phyloP scores from a whole-genome alignment of 176 grass and related monocot species.

The bread wheat (Triticum aestivum) region IWGSC_CS_RefSeq_v2.1 NC_057806.1:168255145-168255644 shows the following conservation, averaged over 20 bases:
- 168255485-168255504: not conserved
- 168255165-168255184: not conserved
- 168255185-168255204: not conserved
- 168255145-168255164: not conserved
- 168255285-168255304: not conserved
- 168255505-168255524: not conserved
- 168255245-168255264: not conserved
- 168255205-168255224: not conserved
- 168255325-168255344: not conserved
- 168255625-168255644: constrained; percentile 61
- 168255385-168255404: not conserved
- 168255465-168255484: not conserved
- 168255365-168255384: not conserved
- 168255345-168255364: not conserved
- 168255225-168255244: not conserved
- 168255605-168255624: constrained; percentile 63
- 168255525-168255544: constrained; percentile 76
- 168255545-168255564: constrained; percentile 75
- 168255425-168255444: not conserved
- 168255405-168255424: not conserved
- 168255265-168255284: not conserved
- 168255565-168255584: constrained; percentile 73
- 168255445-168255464: not conserved
- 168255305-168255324: not conserved
- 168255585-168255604: constrained; percentile 67